These are phyloP conservation scores for Amanita pallidorosea DNA, from an alignment of 768 basidiomycete species.

Conservation along the genomic window DNA sequence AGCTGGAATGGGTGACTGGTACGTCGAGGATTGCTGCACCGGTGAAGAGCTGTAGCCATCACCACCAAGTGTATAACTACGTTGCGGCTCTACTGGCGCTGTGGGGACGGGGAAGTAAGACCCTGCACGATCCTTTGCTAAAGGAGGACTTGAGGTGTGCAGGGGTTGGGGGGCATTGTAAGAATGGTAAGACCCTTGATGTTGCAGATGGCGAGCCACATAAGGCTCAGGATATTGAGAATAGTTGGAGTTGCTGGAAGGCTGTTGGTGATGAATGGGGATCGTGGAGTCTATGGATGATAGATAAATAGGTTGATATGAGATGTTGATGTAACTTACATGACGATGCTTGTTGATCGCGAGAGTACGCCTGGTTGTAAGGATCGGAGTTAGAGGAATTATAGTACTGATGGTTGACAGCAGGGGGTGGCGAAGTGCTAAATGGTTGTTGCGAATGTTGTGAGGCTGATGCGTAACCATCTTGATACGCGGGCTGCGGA, in stretches of 20 bases:
- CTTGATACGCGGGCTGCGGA: slow-evolving; percentile 7
- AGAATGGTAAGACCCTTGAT: slow-evolving; percentile 16
- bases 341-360: slow-evolving; percentile 34
- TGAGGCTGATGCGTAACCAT: slow-evolving; percentile 16
- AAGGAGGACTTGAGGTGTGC: neutral
- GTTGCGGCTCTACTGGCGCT: slow-evolving; percentile 16
- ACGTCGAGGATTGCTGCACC: slow-evolving; percentile 15
- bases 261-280: slow-evolving; percentile 41
- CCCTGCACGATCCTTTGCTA: too few species aligned
- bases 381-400: slow-evolving; percentile 23
- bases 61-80: slow-evolving; percentile 48
- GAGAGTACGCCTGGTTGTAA: slow-evolving; percentile 37
- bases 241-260: slow-evolving; percentile 33
- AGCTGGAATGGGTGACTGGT: slow-evolving; percentile 19
- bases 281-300: slow-evolving; percentile 33
- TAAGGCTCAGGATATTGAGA: slow-evolving; percentile 35
- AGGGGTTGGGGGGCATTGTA: slow-evolving; percentile 16
- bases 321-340: slow-evolving; percentile 29
- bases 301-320: neutral
- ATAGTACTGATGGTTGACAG: slow-evolving; percentile 24
- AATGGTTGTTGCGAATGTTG: too few species aligned
- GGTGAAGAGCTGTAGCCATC: slow-evolving; percentile 34
- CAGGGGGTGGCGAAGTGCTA: slow-evolving; percentile 14
- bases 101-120: neutral
- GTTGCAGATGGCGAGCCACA: slow-evolving; percentile 24